Evolutionary conservation across 2,329 filamentous ascomycete species (phyloP), one percentile per base, ranked within the genome.

Genomic region (Allantophomopsis cytisporea): DNA sequence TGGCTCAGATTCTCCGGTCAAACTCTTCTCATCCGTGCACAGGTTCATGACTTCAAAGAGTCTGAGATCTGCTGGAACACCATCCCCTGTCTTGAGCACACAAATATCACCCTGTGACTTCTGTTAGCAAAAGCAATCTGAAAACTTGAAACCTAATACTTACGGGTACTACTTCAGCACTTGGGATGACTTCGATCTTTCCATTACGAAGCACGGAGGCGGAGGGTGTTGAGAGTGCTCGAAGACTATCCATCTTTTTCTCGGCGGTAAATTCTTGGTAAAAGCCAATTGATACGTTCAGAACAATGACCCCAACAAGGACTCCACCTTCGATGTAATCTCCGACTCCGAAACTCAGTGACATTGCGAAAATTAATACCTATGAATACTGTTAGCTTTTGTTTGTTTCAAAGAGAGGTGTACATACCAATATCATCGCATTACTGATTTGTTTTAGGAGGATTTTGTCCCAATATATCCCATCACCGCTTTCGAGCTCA

Each of bases 1-100:
- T 0, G 89, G 88, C 70, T 95, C 88, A 2, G 89, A 83, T 63
- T 98, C 91, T 44, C 91, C 91, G 2, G 91, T 98, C 38, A 98
- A 86, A 84, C 95, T 96, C 55, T 86, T 94, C 63, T 98, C 91
- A 47, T 96, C 87, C 45, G 71, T 76, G 42, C 71, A 69, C 30
- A 73, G 62, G 49, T 78, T 77, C 63, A 77, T 72, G 21, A 60
- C 64, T 46, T 71, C 65, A 44, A 69, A 69, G 60, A 48, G 35
- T 43, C 65, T 59, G 14, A 95, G 71, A 55, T 98, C 91, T 1
- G 89, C 91, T 2, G 91, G 88, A 37, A 96, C 84, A 62, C 94
- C 96, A 64, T 96, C 91, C 39, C 91, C 91, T 3, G 89, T 89
- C 40, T 87, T 83, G 39, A 96, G 72, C 44, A 96, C 77, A 41